Conservation (phyloP, 495 filamentous ascomycete species). For the Aspergillus sparsus region DNA sequence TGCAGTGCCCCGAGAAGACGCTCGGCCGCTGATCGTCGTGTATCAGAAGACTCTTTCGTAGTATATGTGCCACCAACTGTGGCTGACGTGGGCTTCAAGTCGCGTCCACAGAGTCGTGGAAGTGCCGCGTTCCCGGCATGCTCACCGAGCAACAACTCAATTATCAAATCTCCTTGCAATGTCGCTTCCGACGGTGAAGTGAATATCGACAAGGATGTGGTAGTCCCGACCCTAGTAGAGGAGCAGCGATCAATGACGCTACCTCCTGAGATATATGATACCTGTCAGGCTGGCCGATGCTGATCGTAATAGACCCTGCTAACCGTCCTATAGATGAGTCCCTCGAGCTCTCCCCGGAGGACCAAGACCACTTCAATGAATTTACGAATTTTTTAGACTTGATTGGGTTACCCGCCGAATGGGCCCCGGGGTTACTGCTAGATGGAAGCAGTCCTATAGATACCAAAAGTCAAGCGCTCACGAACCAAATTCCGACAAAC, state of each 20-base stretch:
- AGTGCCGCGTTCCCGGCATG: neutral
- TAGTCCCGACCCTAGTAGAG: neutral
- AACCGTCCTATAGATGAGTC: neutral
- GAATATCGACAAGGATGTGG: neutral
- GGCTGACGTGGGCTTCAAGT: neutral
- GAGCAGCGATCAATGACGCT: neutral
- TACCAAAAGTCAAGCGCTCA: no score
- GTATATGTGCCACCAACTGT: neutral
- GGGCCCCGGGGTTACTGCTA: slow-evolving; percentile 5
- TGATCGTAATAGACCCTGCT: neutral
- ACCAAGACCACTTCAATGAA: slow-evolving; percentile 10
- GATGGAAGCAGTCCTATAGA: neutral
- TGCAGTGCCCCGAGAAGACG: neutral
- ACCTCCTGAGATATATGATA: neutral
- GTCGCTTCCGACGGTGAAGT: neutral
- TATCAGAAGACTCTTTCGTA: neutral
- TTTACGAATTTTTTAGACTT: slow-evolving; percentile 17
- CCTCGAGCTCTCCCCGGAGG: neutral
- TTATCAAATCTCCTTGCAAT: neutral
- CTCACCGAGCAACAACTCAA: neutral
- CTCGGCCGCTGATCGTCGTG: neutral
- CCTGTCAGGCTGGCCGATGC: neutral
- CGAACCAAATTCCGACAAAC: neutral
- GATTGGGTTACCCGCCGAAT: slow-evolving; percentile 10
- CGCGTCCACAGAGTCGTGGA: neutral